A percentile compares a stretch with the other conserved stretches of the same genome.
phyloP scores from a whole-genome alignment of 1,284 basidiomycete species.

The Athelia sp. region DNA sequence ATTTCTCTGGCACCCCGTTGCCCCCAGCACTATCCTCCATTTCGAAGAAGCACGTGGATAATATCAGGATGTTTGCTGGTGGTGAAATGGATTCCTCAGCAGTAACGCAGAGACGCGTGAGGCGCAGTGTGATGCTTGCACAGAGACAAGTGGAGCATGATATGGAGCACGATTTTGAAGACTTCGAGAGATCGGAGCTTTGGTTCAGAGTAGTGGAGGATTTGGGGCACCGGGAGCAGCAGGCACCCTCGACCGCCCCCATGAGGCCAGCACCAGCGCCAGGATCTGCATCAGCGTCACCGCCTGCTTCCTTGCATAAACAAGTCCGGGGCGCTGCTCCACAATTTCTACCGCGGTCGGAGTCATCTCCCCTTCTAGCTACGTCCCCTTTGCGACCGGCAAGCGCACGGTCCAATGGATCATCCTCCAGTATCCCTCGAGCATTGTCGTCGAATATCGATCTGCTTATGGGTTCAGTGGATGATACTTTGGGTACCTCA shows the following conservation, averaged over 20 bases:
- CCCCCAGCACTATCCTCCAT: conserved; percentile 63
- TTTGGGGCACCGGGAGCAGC: conserved; percentile 11
- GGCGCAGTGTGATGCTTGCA: conserved; percentile 75
- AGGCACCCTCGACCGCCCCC: conserved; percentile 23
- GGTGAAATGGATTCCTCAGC: conserved; percentile 39
- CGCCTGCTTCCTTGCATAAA: conserved; percentile 16
- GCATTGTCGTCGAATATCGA: conserved; percentile 56
- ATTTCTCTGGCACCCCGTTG: conserved; percentile 64
- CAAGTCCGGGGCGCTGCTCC: conserved; percentile 10
- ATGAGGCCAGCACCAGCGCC: conserved; percentile 16
- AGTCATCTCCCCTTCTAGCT: conserved; percentile 31
- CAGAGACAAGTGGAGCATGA: conserved; percentile 83
- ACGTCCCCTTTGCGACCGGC: conserved; percentile 26
- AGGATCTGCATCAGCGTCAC: conserved; percentile 12
- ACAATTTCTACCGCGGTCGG: conserved; percentile 28
- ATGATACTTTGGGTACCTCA: conserved; percentile 41
- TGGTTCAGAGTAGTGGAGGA: conserved; percentile 88
- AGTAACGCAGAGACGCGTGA: conserved; percentile 55
- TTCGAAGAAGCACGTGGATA: conserved; percentile 62
- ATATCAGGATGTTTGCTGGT: conserved; percentile 65
- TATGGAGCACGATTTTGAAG: conserved; percentile 90
- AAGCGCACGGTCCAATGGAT: conserved; percentile 30
- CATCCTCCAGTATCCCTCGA: conserved; percentile 23
- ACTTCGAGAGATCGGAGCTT: conserved; percentile 82
- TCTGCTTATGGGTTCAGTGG: conserved; percentile 67